Conservation (phyloP, 1,284 basidiomycete species). For the Naganishia cerealis region DNA sequence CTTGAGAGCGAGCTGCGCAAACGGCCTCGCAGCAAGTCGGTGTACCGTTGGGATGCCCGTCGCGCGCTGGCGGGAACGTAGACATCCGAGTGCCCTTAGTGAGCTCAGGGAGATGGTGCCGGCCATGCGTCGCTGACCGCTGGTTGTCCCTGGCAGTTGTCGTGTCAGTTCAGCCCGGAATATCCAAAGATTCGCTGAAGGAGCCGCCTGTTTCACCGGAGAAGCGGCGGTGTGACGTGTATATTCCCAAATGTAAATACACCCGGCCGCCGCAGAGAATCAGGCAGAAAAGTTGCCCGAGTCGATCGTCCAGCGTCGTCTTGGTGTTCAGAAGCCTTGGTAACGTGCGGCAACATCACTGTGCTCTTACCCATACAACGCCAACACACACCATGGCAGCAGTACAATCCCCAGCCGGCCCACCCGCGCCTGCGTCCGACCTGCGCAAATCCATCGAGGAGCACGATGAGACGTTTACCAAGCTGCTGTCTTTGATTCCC, state of each 20-base stretch:
- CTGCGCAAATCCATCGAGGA: slow-evolving; percentile 70
- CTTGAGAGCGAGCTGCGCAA: slow-evolving; percentile 15
- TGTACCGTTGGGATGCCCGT: background rate
- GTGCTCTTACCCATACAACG: background rate
- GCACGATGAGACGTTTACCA: slow-evolving; percentile 80
- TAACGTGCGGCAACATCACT: background rate
- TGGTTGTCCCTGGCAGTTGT: background rate
- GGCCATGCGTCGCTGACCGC: background rate
- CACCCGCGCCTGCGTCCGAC: slow-evolving; percentile 41
- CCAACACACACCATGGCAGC: slow-evolving; percentile 1
- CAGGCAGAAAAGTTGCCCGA: slow-evolving; percentile 13
- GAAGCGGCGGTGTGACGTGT: slow-evolving; percentile 5
- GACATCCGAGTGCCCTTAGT: slow-evolving; percentile 20
- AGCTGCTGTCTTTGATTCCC: slow-evolving; percentile 77
- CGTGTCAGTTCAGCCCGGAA: background rate
- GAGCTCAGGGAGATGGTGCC: slow-evolving; percentile 23
- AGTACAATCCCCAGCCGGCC: slow-evolving; percentile 15
- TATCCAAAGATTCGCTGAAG: background rate
- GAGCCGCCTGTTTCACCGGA: background rate
- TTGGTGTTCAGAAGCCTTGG: background rate
- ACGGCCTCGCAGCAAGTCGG: background rate
- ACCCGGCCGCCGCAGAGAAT: background rate
- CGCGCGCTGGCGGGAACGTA: slow-evolving; percentile 15
- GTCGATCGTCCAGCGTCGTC: slow-evolving; percentile 11
- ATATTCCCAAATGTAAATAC: background rate